Conservation (phyloP, 139 green algal species). For the Tetraselmis striata region DNA sequence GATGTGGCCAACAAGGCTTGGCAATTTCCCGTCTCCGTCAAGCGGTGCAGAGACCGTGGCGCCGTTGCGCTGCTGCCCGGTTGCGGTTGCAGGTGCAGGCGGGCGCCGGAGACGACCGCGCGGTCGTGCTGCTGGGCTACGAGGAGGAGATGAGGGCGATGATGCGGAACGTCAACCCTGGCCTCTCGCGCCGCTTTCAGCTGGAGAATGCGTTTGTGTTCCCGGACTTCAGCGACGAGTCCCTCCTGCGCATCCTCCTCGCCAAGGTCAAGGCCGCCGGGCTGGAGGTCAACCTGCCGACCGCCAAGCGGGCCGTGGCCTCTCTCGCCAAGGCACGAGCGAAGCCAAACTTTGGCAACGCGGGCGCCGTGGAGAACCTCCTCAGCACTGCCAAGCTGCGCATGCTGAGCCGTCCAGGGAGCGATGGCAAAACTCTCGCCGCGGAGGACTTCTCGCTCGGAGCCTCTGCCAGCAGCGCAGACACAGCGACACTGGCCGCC, state of each 20-base stretch:
- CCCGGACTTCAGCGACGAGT: slow-evolving; percentile 37
- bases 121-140: slow-evolving; percentile 49
- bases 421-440: background rate
- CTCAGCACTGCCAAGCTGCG: slow-evolving; percentile 13
- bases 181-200: slow-evolving; percentile 41
- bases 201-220: slow-evolving; percentile 24
- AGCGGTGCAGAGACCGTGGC: background rate
- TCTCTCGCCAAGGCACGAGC: slow-evolving; percentile 11
- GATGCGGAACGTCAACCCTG: slow-evolving; percentile 40
- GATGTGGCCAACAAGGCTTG: too few relatives aligned
- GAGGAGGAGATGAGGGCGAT: slow-evolving; percentile 35
- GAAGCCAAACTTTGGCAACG: slow-evolving; percentile 49
- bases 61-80: background rate
- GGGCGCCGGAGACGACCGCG: slow-evolving; percentile 41
- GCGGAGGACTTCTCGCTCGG: slow-evolving; percentile 27
- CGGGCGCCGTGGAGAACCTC: slow-evolving; percentile 44
- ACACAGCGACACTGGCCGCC: background rate
- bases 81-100: slow-evolving; percentile 29
- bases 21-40: too few relatives aligned
- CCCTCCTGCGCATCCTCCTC: slow-evolving; percentile 33
- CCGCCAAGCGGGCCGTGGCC: background rate
- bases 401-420: background rate
- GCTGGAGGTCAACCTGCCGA: background rate
- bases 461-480: background rate
- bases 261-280: background rate